phyloP scores from a whole-genome alignment of 2,329 filamentous ascomycete genomes.

The Cladophialophora yegresii region DNA sequence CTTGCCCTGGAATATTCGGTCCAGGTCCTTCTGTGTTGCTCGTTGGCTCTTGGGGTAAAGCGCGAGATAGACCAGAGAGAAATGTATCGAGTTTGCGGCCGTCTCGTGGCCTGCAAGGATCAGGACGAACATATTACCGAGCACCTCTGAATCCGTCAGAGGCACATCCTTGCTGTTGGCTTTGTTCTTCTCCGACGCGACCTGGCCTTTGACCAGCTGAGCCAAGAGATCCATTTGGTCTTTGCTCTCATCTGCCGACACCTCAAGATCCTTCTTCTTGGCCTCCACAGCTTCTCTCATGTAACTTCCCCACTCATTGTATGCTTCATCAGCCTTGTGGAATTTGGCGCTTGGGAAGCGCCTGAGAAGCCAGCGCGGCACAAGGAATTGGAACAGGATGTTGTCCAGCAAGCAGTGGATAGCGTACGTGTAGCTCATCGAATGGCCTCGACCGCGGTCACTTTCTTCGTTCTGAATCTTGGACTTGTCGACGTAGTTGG shows the following conservation, averaged over 20 bases:
- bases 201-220: constrained; percentile 52
- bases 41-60: constrained; percentile 65
- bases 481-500: constrained; percentile 45
- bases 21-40: constrained; percentile 68
- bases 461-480: constrained; percentile 37
- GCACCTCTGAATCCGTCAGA: constrained; percentile 34
- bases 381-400: constrained; percentile 63
- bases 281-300: constrained; percentile 68
- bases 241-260: constrained; percentile 41
- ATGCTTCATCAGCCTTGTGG: constrained; percentile 57
- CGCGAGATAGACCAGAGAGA: constrained; percentile 68
- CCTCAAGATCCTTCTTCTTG: constrained; percentile 56
- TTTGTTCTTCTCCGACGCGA: constrained; percentile 37
- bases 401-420: constrained; percentile 63
- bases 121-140: constrained; percentile 51
- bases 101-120: constrained; percentile 78
- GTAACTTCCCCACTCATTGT: constrained; percentile 67
- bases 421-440: constrained; percentile 66
- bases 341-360: constrained; percentile 56
- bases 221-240: constrained; percentile 60
- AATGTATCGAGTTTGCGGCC: constrained; percentile 73
- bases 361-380: constrained; percentile 59
- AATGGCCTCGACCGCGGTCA: constrained; percentile 53
- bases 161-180: constrained; percentile 25
- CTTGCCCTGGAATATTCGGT: constrained; percentile 56